Conservation (phyloP, 2,329 filamentous ascomycete species). For the Exserohilum turcica region DNA sequence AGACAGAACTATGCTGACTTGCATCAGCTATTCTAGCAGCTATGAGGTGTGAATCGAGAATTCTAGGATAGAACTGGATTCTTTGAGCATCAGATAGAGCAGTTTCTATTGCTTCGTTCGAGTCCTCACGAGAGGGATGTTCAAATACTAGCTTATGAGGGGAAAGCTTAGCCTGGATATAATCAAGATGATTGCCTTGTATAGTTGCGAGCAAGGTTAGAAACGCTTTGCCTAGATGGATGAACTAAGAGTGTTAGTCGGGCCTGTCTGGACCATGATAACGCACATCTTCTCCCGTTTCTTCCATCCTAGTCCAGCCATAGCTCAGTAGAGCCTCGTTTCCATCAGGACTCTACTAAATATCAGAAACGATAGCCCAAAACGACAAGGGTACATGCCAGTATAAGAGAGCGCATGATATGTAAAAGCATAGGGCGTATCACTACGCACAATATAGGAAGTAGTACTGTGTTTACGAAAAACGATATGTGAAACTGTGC, state of each 20-base stretch:
- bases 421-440: background rate
- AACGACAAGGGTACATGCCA: background rate
- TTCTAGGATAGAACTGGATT: background rate
- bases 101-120: background rate
- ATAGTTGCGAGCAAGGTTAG: conserved; percentile 3
- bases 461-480: background rate
- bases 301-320: background rate
- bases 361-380: background rate
- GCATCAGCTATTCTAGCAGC: background rate
- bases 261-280: background rate
- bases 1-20: background rate
- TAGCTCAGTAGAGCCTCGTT: background rate
- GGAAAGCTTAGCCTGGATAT: background rate
- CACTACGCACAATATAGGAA: background rate
- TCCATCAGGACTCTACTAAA: background rate
- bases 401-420: background rate
- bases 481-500: background rate
- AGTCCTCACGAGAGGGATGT: background rate
- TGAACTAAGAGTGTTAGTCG: conserved; percentile 1
- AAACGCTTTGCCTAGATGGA: conserved; percentile 4
- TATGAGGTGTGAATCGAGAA: background rate
- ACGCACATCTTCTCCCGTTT: conserved; percentile 1
- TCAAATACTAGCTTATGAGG: background rate
- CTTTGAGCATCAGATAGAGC: background rate
- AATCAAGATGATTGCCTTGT: background rate